Evolutionary conservation across 2,329 filamentous ascomycete species (phyloP), one percentile per base, ranked within the genome.

Genomic region (Trichoderma gracile): DNA sequence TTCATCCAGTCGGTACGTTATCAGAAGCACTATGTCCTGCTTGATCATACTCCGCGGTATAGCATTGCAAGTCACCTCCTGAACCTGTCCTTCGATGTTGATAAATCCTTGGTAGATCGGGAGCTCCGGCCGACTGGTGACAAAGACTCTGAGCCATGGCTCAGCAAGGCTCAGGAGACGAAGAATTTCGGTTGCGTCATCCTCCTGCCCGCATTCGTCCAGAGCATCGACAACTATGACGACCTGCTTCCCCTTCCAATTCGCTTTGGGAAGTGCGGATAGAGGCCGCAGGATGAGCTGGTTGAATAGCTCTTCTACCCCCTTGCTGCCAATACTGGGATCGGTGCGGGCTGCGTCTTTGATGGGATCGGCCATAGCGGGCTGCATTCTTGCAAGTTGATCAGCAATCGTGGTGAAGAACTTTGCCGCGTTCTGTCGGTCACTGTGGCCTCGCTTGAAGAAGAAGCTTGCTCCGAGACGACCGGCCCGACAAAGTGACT

Each of bases 51-150:
- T 9, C 21, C 55, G 27, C 2, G 60, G 19, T 40, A 63, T 63
- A 21, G 55, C 49, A 42, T 63, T 25, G 6, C 47, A 52, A 40
- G 47, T 19, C 12, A 56, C 25, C 2, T 47, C 7, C n/a, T 63
- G 25, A 40, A 55, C 54, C 30, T 57, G 6, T 2, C 70, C 14
- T 66, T 53, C 10, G n/a, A 76, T 70, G 7, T 66, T 6, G 0
- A 56, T 59, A 45, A 82, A 80, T 0, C 76, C 73, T 14, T 76
- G 67, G 0, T 75, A 73, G 46, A 80, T 71, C 0, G 73, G 72
- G 1, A 78, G 63, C 46, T 81, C 76, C 0, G 79, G 79, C 5
- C 79, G 71, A 42, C 78, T 81, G 0, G 79, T 81, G 0, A 81
- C n/a, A 33, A 82, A 78, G 5, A 78, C 56, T 61, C 69, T 72